Conservation (phyloP, 805 yeast genomes). For the Metschnikowia borealis region DNA sequence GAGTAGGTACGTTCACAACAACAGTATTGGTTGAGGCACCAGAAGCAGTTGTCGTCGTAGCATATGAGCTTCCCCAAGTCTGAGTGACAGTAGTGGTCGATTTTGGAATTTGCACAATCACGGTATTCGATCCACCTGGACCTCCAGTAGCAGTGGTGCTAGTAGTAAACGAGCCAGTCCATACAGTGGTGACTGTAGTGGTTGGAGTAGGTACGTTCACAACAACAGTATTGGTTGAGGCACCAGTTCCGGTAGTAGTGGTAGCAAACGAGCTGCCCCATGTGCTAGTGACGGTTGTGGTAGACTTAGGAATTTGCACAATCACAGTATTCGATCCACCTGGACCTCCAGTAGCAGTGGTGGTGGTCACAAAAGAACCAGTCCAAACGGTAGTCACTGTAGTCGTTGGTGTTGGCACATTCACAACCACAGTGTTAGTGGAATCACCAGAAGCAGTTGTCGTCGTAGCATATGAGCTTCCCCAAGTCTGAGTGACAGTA, state of each 20-base stretch:
- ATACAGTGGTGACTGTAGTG: slow-evolving; percentile 8
- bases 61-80: slow-evolving; percentile 5
- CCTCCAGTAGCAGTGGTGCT: background rate
- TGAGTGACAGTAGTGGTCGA: slow-evolving; percentile 2
- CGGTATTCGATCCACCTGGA: slow-evolving; percentile 6
- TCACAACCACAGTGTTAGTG: slow-evolving; percentile 10
- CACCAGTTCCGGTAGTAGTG: slow-evolving; percentile 1
- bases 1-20: slow-evolving; percentile 15
- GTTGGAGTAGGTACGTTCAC: slow-evolving; percentile 13
- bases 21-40: slow-evolving; percentile 6
- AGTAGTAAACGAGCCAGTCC: slow-evolving; percentile 8
- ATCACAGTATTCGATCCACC: slow-evolving; percentile 6
- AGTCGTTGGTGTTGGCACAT: slow-evolving; percentile 15
- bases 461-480: slow-evolving; percentile 5
- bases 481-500: slow-evolving; percentile 5
- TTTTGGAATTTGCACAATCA: slow-evolving; percentile 11
- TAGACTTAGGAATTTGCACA: slow-evolving; percentile 8
- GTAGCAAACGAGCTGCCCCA: slow-evolving; percentile 5
- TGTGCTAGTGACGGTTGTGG: slow-evolving; percentile 5
- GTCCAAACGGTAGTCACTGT: slow-evolving; percentile 12
- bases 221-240: slow-evolving; percentile 18
- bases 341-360: slow-evolving; percentile 4
- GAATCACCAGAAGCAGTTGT: background rate
- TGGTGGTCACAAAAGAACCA: background rate
- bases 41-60: background rate